A percentile compares a stretch with the other conserved stretches of the same genome.
These are phyloP conservation scores for Elsinoe perseae DNA, from an alignment of 2,329 filamentous ascomycete species.

Conservation along the genomic window DNA sequence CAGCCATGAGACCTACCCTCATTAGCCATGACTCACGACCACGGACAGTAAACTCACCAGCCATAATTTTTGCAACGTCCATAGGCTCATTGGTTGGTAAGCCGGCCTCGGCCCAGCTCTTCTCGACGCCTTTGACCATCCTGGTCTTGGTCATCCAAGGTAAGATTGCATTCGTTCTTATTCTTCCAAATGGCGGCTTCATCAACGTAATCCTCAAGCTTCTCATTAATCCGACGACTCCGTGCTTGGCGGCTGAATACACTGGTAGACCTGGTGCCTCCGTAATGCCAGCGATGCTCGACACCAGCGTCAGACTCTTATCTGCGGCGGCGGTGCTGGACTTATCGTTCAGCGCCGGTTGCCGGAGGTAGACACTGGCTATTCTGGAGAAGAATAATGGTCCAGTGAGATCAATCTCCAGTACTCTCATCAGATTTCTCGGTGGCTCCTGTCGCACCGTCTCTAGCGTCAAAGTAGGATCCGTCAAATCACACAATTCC, in stretches of 20 bases:
- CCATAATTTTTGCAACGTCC: conserved; percentile 36
- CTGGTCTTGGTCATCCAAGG: conserved; percentile 39
- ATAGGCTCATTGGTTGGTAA: conserved; percentile 35
- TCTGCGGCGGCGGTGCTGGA: conserved; percentile 27
- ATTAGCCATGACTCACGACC: background rate
- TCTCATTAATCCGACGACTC: conserved; percentile 44
- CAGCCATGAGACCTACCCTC: conserved; percentile 26
- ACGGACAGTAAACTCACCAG: conserved; percentile 21
- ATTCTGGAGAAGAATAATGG: conserved; percentile 43
- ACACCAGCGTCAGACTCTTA: conserved; percentile 38
- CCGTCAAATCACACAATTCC: conserved; percentile 41
- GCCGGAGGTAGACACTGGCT: conserved; percentile 43
- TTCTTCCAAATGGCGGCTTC: conserved; percentile 23
- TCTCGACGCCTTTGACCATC: conserved; percentile 31
- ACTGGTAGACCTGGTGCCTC: conserved; percentile 42
- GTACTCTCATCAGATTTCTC: conserved; percentile 31
- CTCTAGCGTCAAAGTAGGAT: conserved; percentile 37
- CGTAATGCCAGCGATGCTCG: conserved; percentile 43
- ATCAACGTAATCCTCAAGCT: conserved; percentile 36
- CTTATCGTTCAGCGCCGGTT: conserved; percentile 27
- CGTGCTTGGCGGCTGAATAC: conserved; percentile 44
- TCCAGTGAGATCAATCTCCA: conserved; percentile 44
- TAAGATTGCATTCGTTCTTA: conserved; percentile 40
- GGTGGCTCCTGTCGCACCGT: conserved; percentile 33
- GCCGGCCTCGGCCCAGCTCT: conserved; percentile 32